A percentile compares a stretch with the other conserved stretches of the same genome.
phyloP scores from a whole-genome alignment of 1,139 yeast species.

The Debaryomyces nepalensis region DNA sequence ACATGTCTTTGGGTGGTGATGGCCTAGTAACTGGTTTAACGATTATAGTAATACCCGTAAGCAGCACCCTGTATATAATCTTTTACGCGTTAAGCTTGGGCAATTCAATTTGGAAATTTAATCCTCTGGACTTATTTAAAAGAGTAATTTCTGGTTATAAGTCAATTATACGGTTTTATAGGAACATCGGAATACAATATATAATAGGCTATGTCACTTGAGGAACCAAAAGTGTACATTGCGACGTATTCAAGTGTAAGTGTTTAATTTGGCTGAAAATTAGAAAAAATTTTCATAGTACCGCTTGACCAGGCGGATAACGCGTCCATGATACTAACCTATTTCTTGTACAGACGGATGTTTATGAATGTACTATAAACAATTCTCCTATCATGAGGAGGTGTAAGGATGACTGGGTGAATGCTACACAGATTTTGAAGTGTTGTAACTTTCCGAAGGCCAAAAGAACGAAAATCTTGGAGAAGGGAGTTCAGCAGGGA shows the following conservation, averaged over 20 bases:
- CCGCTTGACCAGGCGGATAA: constrained; percentile 1
- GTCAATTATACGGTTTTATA: constrained; percentile 6
- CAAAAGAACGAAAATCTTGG: constrained; percentile 86
- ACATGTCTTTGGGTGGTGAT: too few relatives aligned
- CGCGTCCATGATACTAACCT: constrained; percentile 21
- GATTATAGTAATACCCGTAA: too few relatives aligned
- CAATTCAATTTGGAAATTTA: constrained; percentile 10
- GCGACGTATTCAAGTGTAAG: constrained; percentile 36
- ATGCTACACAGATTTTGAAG: constrained; percentile 95
- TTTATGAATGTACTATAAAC: constrained; percentile 79
- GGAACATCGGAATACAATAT: constrained; percentile 7
- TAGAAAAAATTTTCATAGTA: not conserved
- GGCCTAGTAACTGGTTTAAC: too few relatives aligned
- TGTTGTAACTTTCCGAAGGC: constrained; percentile 96
- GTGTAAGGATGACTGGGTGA: constrained; percentile 90
- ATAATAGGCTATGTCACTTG: constrained; percentile 19
- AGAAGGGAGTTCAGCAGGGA: constrained; percentile 87
- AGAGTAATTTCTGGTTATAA: constrained; percentile 6
- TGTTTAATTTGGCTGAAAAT: constrained; percentile 8
- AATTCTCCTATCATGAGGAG: constrained; percentile 94
- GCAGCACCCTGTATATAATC: constrained; percentile 6
- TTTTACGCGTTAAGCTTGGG: constrained; percentile 7
- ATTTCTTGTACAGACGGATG: constrained; percentile 52
- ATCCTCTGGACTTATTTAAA: constrained; percentile 4
- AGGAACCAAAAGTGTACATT: constrained; percentile 29